A percentile compares a stretch with the other conserved stretches of the same genome.
phyloP scores from a whole-genome alignment of 1,284 basidiomycete genomes.

The Moesziomyces globuligerus region DNA sequence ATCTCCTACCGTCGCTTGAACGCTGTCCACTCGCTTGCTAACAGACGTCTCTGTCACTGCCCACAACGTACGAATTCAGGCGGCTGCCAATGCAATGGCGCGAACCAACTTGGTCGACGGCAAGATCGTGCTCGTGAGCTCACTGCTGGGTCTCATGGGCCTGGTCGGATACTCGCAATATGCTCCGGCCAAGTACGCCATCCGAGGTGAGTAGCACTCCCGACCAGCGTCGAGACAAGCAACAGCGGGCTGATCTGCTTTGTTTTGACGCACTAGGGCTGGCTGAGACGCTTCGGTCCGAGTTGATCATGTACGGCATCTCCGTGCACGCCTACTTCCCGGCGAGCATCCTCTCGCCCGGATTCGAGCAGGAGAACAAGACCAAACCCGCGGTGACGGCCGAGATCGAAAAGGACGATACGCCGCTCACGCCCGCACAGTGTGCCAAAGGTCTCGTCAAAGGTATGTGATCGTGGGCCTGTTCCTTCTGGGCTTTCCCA shows the following conservation, averaged over 20 bases:
- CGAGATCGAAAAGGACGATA: slow-evolving; percentile 83
- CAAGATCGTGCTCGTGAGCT: slow-evolving; percentile 84
- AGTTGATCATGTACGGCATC: slow-evolving; percentile 82
- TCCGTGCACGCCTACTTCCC: slow-evolving; percentile 87
- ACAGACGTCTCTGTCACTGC: too few relatives aligned
- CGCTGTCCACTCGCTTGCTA: neutral
- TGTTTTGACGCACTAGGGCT: slow-evolving; percentile 72
- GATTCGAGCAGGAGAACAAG: slow-evolving; percentile 81
- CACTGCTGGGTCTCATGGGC: slow-evolving; percentile 81
- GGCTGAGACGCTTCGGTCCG: slow-evolving; percentile 84
- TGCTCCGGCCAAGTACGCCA: slow-evolving; percentile 86
- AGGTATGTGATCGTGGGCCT: slow-evolving; percentile 70
- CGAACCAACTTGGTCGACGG: slow-evolving; percentile 72
- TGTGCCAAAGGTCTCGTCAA: slow-evolving; percentile 75
- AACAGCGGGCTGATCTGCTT: neutral
- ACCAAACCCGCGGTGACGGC: slow-evolving; percentile 82
- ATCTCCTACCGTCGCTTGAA: neutral
- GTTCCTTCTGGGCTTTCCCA: neutral
- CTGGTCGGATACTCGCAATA: slow-evolving; percentile 87
- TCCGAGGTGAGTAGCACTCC: slow-evolving; percentile 74
- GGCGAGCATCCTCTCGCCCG: slow-evolving; percentile 83
- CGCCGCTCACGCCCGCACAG: slow-evolving; percentile 75
- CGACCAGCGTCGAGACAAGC: slow-evolving; percentile 17
- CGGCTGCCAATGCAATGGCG: slow-evolving; percentile 78
- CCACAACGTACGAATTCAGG: slow-evolving; percentile 72